Percentiles rank a stretch among this genome's conserved stretches.
Evolutionary conservation across 129 eudicot genomes (phyloP).

Genomic region (Escallonia rubra): DNA sequence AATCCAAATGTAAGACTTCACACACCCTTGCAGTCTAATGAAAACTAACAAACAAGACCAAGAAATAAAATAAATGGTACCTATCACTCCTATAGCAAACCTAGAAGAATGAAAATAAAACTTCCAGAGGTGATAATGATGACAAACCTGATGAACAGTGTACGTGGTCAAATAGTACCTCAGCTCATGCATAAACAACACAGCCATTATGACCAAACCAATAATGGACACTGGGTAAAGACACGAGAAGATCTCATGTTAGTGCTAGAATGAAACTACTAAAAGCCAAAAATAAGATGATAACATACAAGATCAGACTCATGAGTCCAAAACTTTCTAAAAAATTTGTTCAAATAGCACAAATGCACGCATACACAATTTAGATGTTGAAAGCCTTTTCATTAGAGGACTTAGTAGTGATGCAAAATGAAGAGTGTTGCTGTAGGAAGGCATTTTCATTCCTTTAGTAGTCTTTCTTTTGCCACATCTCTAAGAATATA

Average conservation of each 20-base stretch:
- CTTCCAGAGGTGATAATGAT: neutral
- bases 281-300: too few relatives aligned
- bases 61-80: neutral
- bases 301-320: too few relatives aligned
- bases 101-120: neutral
- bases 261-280: constrained; percentile 8
- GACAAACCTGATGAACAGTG: constrained; percentile 80
- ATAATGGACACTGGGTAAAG: constrained; percentile 58
- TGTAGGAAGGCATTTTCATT: too few relatives aligned
- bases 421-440: too few relatives aligned
- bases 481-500: too few relatives aligned
- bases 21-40: neutral
- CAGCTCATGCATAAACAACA: constrained; percentile 84
- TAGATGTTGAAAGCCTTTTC: too few relatives aligned
- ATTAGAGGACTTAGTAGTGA: too few relatives aligned
- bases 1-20: constrained; percentile 1
- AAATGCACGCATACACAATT: too few relatives aligned
- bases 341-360: too few relatives aligned
- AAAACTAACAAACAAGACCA: neutral
- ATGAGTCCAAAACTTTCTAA: too few relatives aligned
- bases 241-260: constrained; percentile 6
- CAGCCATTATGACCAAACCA: constrained; percentile 87
- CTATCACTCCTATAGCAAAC: too few relatives aligned
- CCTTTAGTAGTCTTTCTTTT: too few relatives aligned
- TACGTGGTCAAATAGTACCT: constrained; percentile 78